Conservation (phyloP, 441 rosid genomes). For the Erodium trifolium region DNA sequence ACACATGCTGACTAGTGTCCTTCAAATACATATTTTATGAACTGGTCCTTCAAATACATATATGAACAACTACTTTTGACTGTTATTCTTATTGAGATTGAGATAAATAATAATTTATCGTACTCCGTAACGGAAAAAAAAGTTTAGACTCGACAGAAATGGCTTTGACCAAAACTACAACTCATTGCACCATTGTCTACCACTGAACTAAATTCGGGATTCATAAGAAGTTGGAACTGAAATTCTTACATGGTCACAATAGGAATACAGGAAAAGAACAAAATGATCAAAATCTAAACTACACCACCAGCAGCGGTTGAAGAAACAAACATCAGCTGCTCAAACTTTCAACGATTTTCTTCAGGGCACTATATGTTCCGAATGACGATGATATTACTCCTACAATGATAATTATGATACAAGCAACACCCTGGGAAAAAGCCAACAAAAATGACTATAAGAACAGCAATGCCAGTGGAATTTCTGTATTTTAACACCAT, state of each 20-base stretch:
- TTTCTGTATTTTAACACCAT: too few species aligned
- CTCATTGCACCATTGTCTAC: background rate
- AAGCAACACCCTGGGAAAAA: slow-evolving; percentile 39
- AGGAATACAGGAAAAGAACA: background rate
- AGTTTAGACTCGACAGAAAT: background rate
- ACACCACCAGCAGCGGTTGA: background rate
- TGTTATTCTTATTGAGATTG: too few species aligned
- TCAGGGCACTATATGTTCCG: slow-evolving; percentile 59
- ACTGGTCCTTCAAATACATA: too few species aligned
- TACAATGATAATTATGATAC: slow-evolving; percentile 45
- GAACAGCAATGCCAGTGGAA: too few species aligned
- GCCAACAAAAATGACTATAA: background rate
- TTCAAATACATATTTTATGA: too few species aligned
- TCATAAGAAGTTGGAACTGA: background rate
- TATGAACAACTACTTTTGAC: too few species aligned
- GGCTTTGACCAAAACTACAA: background rate
- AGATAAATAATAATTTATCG: too few species aligned
- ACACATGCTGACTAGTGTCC: too few species aligned
- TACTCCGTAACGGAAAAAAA: background rate
- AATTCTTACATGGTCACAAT: background rate
- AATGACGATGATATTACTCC: slow-evolving; percentile 50
- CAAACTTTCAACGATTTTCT: slow-evolving; percentile 51
- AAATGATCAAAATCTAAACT: background rate
- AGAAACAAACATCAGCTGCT: slow-evolving; percentile 21
- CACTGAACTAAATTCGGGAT: background rate